phyloP scores from a whole-genome alignment of 768 basidiomycete species.

The Amanita pseudoporphyria region DNA sequence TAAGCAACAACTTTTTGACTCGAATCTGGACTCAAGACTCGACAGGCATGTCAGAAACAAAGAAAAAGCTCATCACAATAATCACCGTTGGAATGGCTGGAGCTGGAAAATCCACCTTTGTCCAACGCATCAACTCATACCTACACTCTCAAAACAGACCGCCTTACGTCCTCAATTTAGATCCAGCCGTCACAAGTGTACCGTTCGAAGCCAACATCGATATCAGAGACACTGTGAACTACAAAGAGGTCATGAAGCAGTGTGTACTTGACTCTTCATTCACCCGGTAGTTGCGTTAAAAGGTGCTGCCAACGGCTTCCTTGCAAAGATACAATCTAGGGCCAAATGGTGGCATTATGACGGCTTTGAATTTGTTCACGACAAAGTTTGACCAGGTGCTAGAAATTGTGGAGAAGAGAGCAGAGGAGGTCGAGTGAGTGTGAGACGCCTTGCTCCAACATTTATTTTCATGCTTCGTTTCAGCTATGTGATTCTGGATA shows the following conservation, averaged over 20 bases:
- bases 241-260: conserved; percentile 99
- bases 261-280: conserved; percentile 38
- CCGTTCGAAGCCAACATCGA: conserved; percentile 97
- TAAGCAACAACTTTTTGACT: neutral
- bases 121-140: conserved; percentile 90
- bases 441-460: neutral
- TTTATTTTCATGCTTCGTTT: conserved; percentile 4
- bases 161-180: conserved; percentile 95
- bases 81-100: conserved; percentile 96
- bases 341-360: conserved; percentile 96
- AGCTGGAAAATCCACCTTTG: conserved; percentile 95
- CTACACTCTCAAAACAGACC: conserved; percentile 64
- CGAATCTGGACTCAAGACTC: neutral
- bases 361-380: conserved; percentile 94
- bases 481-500: conserved; percentile 93
- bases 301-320: neutral
- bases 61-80: conserved; percentile 69
- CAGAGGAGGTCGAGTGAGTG: conserved; percentile 78
- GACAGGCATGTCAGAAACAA: conserved; percentile 8
- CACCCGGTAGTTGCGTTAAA: conserved; percentile 7
- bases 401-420: conserved; percentile 81
- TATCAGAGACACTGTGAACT: conserved; percentile 95
- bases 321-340: conserved; percentile 85
- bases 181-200: conserved; percentile 87
- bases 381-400: conserved; percentile 99